phyloP scores from a whole-genome alignment of 768 basidiomycete genomes.

The Tulasnella sp. region DNA sequence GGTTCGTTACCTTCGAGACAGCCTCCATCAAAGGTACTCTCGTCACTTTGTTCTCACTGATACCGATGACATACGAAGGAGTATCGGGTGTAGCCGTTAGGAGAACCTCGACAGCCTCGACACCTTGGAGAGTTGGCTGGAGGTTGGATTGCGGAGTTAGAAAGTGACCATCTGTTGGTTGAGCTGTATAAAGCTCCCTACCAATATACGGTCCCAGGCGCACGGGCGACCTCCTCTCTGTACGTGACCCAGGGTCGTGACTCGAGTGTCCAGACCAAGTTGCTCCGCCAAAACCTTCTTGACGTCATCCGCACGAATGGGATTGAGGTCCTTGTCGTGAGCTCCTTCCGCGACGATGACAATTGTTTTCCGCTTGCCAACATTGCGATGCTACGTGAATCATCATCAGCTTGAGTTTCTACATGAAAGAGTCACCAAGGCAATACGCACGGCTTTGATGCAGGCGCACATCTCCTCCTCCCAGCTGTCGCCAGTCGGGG shows the following conservation, averaged over 20 bases:
- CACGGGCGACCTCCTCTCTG: constrained; percentile 93
- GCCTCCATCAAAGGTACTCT: constrained; percentile 89
- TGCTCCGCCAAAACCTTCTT: constrained; percentile 81
- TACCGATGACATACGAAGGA: constrained; percentile 96
- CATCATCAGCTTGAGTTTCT: not conserved
- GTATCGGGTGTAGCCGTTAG: constrained; percentile 79
- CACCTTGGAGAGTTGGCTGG: constrained; percentile 92
- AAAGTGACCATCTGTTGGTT: too few relatives aligned
- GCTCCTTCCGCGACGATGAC: constrained; percentile 98
- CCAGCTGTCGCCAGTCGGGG: constrained; percentile 73
- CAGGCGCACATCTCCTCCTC: constrained; percentile 85
- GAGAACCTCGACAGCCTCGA: constrained; percentile 85
- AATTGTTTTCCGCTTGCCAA: constrained; percentile 96
- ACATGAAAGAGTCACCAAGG: not conserved
- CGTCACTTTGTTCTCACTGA: constrained; percentile 91
- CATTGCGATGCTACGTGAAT: constrained; percentile 62
- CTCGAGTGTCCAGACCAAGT: constrained; percentile 87
- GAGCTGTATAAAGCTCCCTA: constrained; percentile 31
- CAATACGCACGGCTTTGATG: constrained; percentile 58
- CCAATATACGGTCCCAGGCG: constrained; percentile 86
- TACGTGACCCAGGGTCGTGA: constrained; percentile 94
- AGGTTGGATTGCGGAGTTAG: not conserved
- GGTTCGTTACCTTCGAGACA: constrained; percentile 60
- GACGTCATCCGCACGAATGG: constrained; percentile 86
- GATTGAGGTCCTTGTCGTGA: constrained; percentile 75